Evolutionary conservation across 306 rosid genomes (phyloP), one percentile per base, ranked within the genome.

Genomic region (Sindora glabra): DNA sequence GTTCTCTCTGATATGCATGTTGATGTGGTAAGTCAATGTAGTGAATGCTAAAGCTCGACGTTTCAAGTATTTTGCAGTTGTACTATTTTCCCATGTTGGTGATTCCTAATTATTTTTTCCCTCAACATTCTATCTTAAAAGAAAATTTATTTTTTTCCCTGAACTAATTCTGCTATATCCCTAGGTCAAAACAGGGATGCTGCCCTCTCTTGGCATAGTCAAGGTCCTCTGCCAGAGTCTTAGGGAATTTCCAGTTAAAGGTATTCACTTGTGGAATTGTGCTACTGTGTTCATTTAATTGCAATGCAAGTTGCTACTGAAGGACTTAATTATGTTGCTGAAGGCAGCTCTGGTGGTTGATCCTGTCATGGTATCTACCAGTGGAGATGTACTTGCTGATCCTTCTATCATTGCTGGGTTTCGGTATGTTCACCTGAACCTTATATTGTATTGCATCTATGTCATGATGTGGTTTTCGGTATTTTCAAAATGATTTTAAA

Each of bases 181-280:
- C 32, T n/a, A 91, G 97, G 92, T 91, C 56, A 88, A 91, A 86
- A 88, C 98, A 22, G 98, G 98, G 47, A 83, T 91, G 96, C 77
- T 91, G 47, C 96, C 96, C 12, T 77, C 96, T 64, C 70, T 49
- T 59, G 63, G 73, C 67, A 69, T 79, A 42, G 68, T 91, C 40
- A 78, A 66, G 72, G 76, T 81, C 70, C 92, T 91, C 62, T 72
- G 60, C 70, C 84, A 72, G 63, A 66, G 53, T 68, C 83, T 91
- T 26, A 70, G 64, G 70, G 75, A 83, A 77, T 88, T 73, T 78
- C 89, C 98, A 4, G 74, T 88, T 67, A 77, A 34, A 76, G 97
- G 98, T 88, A 91, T 74, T 72, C 51, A 45, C 68, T 62, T 70
- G 45, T 45, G 17, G 33, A 67, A 56, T 23, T 47, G n/a, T n/a